These are phyloP conservation scores for Thyridium curvatum DNA, from an alignment of 2,329 filamentous ascomycete species.

Conservation along the genomic window DNA sequence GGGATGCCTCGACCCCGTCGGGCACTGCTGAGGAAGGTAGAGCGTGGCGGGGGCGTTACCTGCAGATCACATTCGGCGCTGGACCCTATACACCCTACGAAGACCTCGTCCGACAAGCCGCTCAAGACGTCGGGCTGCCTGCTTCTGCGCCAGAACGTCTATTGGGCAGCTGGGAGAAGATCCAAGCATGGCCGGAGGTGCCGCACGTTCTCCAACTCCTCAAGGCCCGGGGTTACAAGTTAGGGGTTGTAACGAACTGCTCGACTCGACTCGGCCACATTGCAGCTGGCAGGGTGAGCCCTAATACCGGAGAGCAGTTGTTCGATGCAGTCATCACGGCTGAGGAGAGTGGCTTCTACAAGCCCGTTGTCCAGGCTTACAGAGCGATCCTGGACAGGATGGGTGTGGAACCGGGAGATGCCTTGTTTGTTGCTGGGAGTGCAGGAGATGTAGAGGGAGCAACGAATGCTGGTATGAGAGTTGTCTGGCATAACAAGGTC, in stretches of 20 bases:
- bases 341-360: slow-evolving; percentile 32
- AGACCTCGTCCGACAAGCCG: slow-evolving; percentile 18
- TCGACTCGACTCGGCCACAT: too few species aligned
- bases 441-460: slow-evolving; percentile 31
- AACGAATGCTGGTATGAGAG: slow-evolving; percentile 26
- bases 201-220: too few species aligned
- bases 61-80: slow-evolving; percentile 27
- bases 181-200: too few species aligned
- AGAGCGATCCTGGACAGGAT: slow-evolving; percentile 18
- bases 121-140: slow-evolving; percentile 21
- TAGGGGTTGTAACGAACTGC: too few species aligned
- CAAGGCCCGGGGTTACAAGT: too few species aligned
- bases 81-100: slow-evolving; percentile 26
- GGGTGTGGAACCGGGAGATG: slow-evolving; percentile 16
- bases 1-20: too few species aligned
- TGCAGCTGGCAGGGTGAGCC: too few species aligned
- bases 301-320: slow-evolving; percentile 2
- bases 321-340: slow-evolving; percentile 29
- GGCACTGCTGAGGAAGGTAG: slow-evolving; percentile 13
- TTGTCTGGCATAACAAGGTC: slow-evolving; percentile 30
- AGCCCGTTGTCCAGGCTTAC: slow-evolving; percentile 26
- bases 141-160: not conserved
- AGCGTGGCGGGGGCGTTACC: slow-evolving; percentile 28
- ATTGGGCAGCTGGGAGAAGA: too few species aligned
- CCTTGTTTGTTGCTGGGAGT: slow-evolving; percentile 30